Conservation (phyloP, 345 rosid species). For the Citrus sp. region DNA sequence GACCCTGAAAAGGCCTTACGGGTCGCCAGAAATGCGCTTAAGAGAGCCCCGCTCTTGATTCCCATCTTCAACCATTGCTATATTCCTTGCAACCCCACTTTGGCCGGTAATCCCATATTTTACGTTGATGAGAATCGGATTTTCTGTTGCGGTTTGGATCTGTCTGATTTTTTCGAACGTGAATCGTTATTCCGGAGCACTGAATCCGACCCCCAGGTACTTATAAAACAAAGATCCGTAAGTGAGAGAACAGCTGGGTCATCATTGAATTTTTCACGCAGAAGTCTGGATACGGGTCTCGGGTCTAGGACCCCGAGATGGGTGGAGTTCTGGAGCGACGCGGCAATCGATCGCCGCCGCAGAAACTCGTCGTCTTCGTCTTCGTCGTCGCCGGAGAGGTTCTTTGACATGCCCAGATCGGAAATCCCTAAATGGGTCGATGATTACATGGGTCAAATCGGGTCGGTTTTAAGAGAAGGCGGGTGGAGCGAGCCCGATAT, state of each 20-base stretch:
- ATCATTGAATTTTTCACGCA: conserved; percentile 46
- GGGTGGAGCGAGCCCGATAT: conserved; percentile 91
- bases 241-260: conserved; percentile 63
- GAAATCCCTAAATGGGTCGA: conserved; percentile 81
- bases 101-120: conserved; percentile 97
- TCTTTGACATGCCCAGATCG: conserved; percentile 63
- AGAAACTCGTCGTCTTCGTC: conserved; percentile 69
- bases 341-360: conserved; percentile 70
- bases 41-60: conserved; percentile 80
- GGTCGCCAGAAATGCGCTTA: conserved; percentile 81
- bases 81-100: conserved; percentile 80
- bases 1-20: conserved; percentile 84
- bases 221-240: conserved; percentile 59
- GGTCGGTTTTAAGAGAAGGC: conserved; percentile 75
- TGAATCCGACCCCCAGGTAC: conserved; percentile 38
- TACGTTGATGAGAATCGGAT: conserved; percentile 82
- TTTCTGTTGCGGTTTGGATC: conserved; percentile 92
- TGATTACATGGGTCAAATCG: conserved; percentile 65
- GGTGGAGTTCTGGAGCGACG: conserved; percentile 98
- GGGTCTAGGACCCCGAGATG: conserved; percentile 70
- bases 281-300: conserved; percentile 61
- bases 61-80: conserved; percentile 93
- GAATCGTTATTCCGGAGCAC: conserved; percentile 63
- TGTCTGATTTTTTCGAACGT: conserved; percentile 85
- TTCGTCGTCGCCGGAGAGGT: conserved; percentile 72